Evolutionary conservation across 345 rosid genomes (phyloP).

Genomic region (Rhodamnia argentea): DNA sequence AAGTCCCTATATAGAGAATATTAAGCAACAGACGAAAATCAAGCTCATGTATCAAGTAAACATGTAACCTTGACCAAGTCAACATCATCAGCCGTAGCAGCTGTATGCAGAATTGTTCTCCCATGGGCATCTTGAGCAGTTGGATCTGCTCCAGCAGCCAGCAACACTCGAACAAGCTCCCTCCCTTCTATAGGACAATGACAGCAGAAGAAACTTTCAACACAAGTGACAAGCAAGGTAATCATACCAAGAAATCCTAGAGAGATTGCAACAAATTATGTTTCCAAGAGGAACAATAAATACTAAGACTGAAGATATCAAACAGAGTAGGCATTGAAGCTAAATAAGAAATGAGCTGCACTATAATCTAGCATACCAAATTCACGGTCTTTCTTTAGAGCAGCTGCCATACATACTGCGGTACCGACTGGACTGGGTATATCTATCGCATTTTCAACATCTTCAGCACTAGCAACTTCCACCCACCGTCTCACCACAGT

Average conservation of each 20-base stretch:
- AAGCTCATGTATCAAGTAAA: background rate
- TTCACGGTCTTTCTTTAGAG: conserved; percentile 86
- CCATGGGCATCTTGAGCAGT: conserved; percentile 84
- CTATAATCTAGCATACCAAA: conserved; percentile 38
- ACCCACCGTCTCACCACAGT: conserved; percentile 89
- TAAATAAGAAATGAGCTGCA: background rate
- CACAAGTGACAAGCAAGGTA: background rate
- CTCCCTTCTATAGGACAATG: conserved; percentile 70
- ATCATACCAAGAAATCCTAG: background rate
- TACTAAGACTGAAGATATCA: background rate
- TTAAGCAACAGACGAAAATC: background rate
- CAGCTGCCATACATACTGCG: conserved; percentile 91
- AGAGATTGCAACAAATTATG: background rate
- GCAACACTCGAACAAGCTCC: conserved; percentile 70
- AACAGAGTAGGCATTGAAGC: background rate
- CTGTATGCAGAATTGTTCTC: conserved; percentile 86
- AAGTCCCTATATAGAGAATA: background rate
- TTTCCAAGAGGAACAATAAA: background rate
- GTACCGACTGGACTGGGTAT: conserved; percentile 76
- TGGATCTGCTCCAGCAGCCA: conserved; percentile 91
- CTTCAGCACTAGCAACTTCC: conserved; percentile 65
- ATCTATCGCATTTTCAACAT: conserved; percentile 63
- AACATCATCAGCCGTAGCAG: conserved; percentile 87
- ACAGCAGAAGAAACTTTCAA: background rate
- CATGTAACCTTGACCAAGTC: conserved; percentile 63